phyloP scores from a whole-genome alignment of 1,139 yeast species.

The Kurtzmaniella quercitrusa region DNA sequence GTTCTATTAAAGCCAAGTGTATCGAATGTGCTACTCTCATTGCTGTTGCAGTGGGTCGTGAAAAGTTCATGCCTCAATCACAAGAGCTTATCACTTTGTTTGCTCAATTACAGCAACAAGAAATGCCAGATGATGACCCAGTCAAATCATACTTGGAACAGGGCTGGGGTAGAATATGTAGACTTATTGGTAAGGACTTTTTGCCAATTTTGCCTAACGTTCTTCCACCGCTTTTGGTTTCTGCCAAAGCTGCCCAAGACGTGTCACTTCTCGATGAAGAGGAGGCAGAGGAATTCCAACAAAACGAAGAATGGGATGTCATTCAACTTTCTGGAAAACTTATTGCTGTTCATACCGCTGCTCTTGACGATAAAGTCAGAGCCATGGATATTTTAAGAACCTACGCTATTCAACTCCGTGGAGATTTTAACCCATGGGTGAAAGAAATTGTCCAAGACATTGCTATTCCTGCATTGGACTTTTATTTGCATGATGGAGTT shows the following conservation, averaged over 20 bases:
- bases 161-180: slow-evolving; percentile 95
- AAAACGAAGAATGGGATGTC: slow-evolving; percentile 94
- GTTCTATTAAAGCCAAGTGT: slow-evolving; percentile 85
- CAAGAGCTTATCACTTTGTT: slow-evolving; percentile 71
- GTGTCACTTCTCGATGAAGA: slow-evolving; percentile 84
- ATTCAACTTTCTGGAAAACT: slow-evolving; percentile 88
- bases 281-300: slow-evolving; percentile 76
- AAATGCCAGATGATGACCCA: slow-evolving; percentile 70
- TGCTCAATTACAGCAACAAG: slow-evolving; percentile 65
- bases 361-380: slow-evolving; percentile 85
- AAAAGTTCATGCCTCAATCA: slow-evolving; percentile 75
- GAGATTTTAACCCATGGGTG: slow-evolving; percentile 79
- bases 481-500: slow-evolving; percentile 91
- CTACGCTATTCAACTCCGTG: slow-evolving; percentile 85
- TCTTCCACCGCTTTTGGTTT: slow-evolving; percentile 77
- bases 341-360: slow-evolving; percentile 90
- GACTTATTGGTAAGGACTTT: slow-evolving; percentile 80
- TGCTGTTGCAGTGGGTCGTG: slow-evolving; percentile 96
- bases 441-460: slow-evolving; percentile 74
- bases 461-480: slow-evolving; percentile 83
- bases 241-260: slow-evolving; percentile 90
- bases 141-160: slow-evolving; percentile 83
- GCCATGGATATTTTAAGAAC: slow-evolving; percentile 86
- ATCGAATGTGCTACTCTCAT: slow-evolving; percentile 93
- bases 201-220: slow-evolving; percentile 86